Percentiles rank a stretch among this genome's conserved stretches.
These are phyloP conservation scores for Solanum rostratum DNA, from an alignment of 257 asterid species.

Conservation along the genomic window DNA sequence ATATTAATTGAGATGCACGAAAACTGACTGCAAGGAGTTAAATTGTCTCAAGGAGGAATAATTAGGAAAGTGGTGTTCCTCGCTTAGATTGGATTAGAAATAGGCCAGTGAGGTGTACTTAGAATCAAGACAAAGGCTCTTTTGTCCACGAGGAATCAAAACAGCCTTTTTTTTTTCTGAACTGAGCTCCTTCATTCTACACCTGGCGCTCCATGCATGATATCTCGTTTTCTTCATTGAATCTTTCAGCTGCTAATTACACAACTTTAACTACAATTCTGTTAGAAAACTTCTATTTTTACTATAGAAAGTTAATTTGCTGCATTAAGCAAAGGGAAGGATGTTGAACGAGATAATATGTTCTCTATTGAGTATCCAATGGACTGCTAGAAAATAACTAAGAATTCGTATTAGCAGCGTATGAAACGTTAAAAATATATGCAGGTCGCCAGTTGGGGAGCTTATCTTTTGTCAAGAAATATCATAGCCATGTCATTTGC, in stretches of 20 bases:
- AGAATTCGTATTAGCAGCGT: background rate
- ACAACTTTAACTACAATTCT: background rate
- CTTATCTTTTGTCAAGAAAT: slow-evolving; percentile 63
- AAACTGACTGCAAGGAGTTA: background rate
- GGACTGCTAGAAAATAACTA: background rate
- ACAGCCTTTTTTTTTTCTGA: background rate
- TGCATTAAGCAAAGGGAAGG: background rate
- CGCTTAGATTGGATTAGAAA: background rate
- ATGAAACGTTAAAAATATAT: background rate
- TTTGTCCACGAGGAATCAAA: background rate
- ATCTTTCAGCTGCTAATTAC: background rate
- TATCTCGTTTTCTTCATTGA: background rate
- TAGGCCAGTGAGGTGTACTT: background rate
- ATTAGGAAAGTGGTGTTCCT: background rate
- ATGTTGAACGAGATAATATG: background rate
- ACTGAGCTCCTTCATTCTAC: background rate
- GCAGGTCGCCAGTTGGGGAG: slow-evolving; percentile 96
- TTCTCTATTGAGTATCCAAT: background rate
- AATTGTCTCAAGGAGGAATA: background rate
- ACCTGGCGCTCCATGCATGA: background rate
- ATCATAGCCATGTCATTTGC: slow-evolving; percentile 83
- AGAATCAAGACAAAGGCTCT: background rate
- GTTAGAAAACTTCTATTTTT: background rate
- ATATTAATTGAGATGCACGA: too few relatives aligned
- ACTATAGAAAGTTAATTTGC: background rate